phyloP scores from a whole-genome alignment of 2,329 filamentous ascomycete species.

The Neopestalotiopsis sp. region DNA sequence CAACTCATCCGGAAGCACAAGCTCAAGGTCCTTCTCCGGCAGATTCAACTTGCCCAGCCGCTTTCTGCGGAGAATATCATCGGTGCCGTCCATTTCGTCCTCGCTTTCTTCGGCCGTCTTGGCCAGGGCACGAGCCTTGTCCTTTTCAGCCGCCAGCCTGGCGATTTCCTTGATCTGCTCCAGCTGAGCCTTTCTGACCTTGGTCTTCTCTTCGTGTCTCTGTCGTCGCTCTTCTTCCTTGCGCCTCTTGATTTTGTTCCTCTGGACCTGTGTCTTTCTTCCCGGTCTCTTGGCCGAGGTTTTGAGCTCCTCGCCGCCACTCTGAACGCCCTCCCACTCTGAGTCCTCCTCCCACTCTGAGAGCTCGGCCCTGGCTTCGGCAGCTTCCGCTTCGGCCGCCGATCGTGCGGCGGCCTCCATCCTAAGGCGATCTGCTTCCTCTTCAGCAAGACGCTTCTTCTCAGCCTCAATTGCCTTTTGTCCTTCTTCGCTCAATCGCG shows the following conservation, averaged over 20 bases:
- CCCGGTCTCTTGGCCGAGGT: slow-evolving; percentile 76
- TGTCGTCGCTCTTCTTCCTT: slow-evolving; percentile 84
- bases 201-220: slow-evolving; percentile 78
- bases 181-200: slow-evolving; percentile 74
- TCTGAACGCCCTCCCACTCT: slow-evolving; percentile 90
- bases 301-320: slow-evolving; percentile 72
- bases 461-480: slow-evolving; percentile 82
- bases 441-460: slow-evolving; percentile 71
- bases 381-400: slow-evolving; percentile 76
- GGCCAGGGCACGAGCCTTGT: slow-evolving; percentile 51
- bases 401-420: slow-evolving; percentile 72
- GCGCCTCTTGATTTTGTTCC: slow-evolving; percentile 86
- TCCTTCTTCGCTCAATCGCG: slow-evolving; percentile 75
- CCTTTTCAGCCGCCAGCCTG: slow-evolving; percentile 64
- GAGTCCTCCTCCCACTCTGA: slow-evolving; percentile 86
- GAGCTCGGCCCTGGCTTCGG: slow-evolving; percentile 68
- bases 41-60: slow-evolving; percentile 76
- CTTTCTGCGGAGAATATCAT: slow-evolving; percentile 70
- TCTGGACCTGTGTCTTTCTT: slow-evolving; percentile 84
- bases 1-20: slow-evolving; percentile 83
- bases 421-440: slow-evolving; percentile 70
- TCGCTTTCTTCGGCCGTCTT: slow-evolving; percentile 52
- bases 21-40: slow-evolving; percentile 79
- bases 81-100: slow-evolving; percentile 62
- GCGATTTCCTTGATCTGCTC: slow-evolving; percentile 75